These are phyloP conservation scores for Chalciporus pseudorubinellus DNA, from an alignment of 768 basidiomycete species.

Conservation along the genomic window DNA sequence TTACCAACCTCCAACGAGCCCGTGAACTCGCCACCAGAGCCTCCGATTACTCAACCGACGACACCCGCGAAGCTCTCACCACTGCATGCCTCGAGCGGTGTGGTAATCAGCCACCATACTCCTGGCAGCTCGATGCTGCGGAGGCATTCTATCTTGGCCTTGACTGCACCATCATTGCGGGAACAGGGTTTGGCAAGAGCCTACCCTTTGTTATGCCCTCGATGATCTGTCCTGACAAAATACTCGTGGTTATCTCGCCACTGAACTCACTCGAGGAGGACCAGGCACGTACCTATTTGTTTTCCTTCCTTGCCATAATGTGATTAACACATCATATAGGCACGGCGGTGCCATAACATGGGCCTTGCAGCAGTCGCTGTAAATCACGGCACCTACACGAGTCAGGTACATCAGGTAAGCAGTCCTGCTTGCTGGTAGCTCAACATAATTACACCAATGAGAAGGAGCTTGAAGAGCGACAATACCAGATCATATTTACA, in stretches of 20 bases:
- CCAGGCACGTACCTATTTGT: neutral
- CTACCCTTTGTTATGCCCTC: slow-evolving; percentile 21
- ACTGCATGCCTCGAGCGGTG: neutral
- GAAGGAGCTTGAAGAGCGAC: neutral
- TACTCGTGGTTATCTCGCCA: slow-evolving; percentile 18
- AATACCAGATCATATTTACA: slow-evolving; percentile 7
- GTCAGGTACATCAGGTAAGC: slow-evolving; percentile 4
- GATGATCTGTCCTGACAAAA: slow-evolving; percentile 4
- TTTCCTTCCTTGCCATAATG: too few relatives aligned
- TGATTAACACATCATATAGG: slow-evolving; percentile 1
- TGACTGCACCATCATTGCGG: slow-evolving; percentile 6
- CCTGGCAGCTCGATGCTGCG: slow-evolving; percentile 12
- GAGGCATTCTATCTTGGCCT: slow-evolving; percentile 6
- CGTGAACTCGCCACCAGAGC: neutral
- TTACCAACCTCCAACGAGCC: neutral
- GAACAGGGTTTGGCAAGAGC: slow-evolving; percentile 20
- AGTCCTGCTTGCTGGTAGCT: neutral
- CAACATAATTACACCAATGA: neutral
- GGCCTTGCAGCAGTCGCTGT: slow-evolving; percentile 11
- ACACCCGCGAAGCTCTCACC: slow-evolving; percentile 3
- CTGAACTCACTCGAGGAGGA: slow-evolving; percentile 18
- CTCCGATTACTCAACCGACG: slow-evolving; percentile 2
- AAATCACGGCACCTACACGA: slow-evolving; percentile 15
- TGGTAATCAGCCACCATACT: neutral
- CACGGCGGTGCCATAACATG: slow-evolving; percentile 8